Evolutionary conservation across 192 early-diverging fungal genomes (phyloP).

Genomic region (Spizellomyces punctatus): DNA sequence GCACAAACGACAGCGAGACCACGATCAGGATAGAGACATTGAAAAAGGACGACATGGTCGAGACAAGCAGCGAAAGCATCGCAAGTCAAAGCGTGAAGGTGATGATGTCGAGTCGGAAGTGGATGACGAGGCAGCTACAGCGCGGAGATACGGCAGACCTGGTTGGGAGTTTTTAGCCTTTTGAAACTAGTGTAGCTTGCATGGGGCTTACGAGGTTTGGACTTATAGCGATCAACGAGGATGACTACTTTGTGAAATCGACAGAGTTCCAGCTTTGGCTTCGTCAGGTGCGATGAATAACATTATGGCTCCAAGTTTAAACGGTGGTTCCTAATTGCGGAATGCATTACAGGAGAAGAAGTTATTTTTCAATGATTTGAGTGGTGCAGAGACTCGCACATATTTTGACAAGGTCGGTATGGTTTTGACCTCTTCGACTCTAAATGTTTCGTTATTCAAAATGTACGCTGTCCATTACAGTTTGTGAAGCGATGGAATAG

Average conservation of each 20-base stretch:
- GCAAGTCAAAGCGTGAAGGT: too few species aligned
- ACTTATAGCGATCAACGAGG: conserved; percentile 15
- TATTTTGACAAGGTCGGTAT: conserved; percentile 66
- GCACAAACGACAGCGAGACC: too few species aligned
- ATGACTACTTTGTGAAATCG: conserved; percentile 79
- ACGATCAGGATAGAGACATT: too few species aligned
- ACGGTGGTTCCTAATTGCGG: background rate
- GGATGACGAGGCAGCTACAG: too few species aligned
- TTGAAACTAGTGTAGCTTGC: too few species aligned
- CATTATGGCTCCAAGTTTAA: conserved; percentile 43
- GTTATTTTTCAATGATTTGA: conserved; percentile 73
- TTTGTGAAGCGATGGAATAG: conserved; percentile 90
- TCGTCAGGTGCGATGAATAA: conserved; percentile 55
- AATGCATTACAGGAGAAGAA: conserved; percentile 6
- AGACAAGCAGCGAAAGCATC: too few species aligned
- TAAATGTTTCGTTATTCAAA: background rate
- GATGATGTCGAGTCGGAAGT: too few species aligned
- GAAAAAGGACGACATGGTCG: too few species aligned
- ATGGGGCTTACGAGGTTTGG: too few species aligned
- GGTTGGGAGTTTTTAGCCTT: too few species aligned
- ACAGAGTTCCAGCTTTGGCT: conserved; percentile 85
- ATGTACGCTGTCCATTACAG: conserved; percentile 22
- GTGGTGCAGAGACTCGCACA: conserved; percentile 62
- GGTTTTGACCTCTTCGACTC: background rate
- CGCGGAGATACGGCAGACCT: too few species aligned